These are phyloP conservation scores for Nicotiana paniculata DNA, from an alignment of 257 asterid genomes.

Conservation along the genomic window DNA sequence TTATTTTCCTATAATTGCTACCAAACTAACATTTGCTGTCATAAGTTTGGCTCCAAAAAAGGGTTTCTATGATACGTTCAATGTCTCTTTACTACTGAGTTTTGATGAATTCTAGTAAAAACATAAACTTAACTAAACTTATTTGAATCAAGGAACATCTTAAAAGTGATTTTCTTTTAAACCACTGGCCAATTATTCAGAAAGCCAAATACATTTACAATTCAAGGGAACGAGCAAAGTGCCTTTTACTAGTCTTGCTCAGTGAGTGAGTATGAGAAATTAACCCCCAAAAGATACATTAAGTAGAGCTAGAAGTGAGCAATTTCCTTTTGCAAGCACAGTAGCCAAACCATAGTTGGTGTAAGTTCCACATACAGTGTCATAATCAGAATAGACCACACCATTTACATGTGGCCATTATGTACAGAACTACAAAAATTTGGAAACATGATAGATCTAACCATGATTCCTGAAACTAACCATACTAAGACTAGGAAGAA, in stretches of 20 bases:
- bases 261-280: not conserved
- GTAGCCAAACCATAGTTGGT: not conserved
- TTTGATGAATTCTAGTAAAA: not conserved
- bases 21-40: not conserved
- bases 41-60: not conserved
- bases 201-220: not conserved
- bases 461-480: not conserved
- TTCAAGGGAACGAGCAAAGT: not conserved
- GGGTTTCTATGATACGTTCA: not conserved
- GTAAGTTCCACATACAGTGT: not conserved
- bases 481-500: not conserved
- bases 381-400: not conserved
- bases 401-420: not conserved
- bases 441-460: not conserved
- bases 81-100: not conserved
- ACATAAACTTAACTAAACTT: not conserved
- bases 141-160: not conserved
- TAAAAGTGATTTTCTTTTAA: not conserved
- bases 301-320: not conserved
- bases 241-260: not conserved
- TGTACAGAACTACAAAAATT: conserved; percentile 3
- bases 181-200: not conserved
- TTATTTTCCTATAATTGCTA: not conserved
- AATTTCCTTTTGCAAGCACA: not conserved
- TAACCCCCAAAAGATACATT: not conserved